Percentiles rank a stretch among this genome's conserved stretches.
Conservation (phyloP, 495 filamentous ascomycete species). For the Xylaria intraflava region DNA sequence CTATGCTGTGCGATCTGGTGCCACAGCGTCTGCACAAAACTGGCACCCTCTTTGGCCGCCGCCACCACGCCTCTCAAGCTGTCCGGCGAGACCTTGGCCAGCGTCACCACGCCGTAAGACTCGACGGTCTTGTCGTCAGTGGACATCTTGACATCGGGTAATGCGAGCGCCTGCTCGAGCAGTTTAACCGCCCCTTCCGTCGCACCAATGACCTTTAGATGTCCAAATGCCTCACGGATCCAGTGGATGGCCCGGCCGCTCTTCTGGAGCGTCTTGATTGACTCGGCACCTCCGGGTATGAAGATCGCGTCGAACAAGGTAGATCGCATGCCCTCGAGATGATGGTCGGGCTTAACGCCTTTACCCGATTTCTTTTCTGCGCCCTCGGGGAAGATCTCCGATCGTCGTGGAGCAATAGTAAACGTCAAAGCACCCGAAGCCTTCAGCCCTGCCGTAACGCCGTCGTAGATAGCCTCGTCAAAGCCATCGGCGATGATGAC, state of each 20-base stretch:
- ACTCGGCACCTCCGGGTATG: constrained; percentile 65
- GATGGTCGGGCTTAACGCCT: constrained; percentile 66
- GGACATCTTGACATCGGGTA: constrained; percentile 49
- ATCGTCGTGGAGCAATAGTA: constrained; percentile 60
- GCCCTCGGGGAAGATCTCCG: constrained; percentile 52
- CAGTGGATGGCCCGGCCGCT: constrained; percentile 76
- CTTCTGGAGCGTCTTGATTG: constrained; percentile 52
- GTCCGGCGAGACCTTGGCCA: constrained; percentile 44
- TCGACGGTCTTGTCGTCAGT: constrained; percentile 48
- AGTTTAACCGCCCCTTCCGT: constrained; percentile 64
- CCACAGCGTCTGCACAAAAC: constrained; percentile 57
- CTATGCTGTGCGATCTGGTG: constrained; percentile 61
- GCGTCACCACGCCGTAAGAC: constrained; percentile 65
- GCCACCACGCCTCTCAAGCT: constrained; percentile 49
- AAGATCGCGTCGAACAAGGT: constrained; percentile 84
- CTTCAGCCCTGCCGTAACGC: constrained; percentile 54
- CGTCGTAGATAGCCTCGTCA: constrained; percentile 57
- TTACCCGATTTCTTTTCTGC: constrained; percentile 38
- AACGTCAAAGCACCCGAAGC: constrained; percentile 61
- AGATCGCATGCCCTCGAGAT: constrained; percentile 73
- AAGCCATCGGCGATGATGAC: constrained; percentile 80
- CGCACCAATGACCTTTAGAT: constrained; percentile 72
- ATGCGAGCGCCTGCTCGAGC: constrained; percentile 49
- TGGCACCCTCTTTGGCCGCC: constrained; percentile 55
- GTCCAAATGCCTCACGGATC: constrained; percentile 76